Base-by-base conservation (phyloP, 208 protist genomes). In the Leishmania gerbilli region DNA sequence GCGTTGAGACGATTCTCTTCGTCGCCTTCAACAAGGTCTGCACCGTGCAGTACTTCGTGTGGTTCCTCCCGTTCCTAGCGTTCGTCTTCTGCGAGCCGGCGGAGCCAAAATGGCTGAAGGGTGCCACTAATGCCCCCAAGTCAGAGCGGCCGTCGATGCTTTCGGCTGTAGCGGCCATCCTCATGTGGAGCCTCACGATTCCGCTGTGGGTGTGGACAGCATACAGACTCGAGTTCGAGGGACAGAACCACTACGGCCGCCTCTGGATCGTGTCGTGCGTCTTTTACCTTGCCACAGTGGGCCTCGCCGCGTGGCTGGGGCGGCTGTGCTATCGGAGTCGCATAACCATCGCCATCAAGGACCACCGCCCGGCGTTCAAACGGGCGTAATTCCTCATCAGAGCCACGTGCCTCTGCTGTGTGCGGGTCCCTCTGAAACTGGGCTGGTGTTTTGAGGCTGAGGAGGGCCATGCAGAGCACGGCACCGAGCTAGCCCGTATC, bases 21-120 rank as follows among this genome's bases (percentile, higher is more conserved):
- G 88, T 99, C n/a, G 91, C 94, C 40, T 98, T 98, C 75, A 99
- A 99, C 84, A 98, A 98, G 83, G 97, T 99, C 13, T 97, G 90
- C 79, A 99, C 97, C 15, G 96, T 98, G 74, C 97, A 99, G 87
- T 99, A 99, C 84, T 99, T 99, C 91, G 94, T 97, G 71, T 99
- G 97, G 96, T 99, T 97, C 74, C 74, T 99, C 21, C 88, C 91
- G 13, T 91, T 98, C 79, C 82, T 98, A 24, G 71, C 85, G 27
- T 95, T 98, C 87, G 87, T 96, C 24, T 92, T 96, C 53, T 91
- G 84, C 84, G 82, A 92, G 7, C 89, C 91, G 2, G 51, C 72
- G 58, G 74, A 74, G 77, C 37, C 76, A 15, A 76, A 69, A 69
- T 31, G 69, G 71, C 76, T 78, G 47, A 49, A 58, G 24, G 34